Percentiles rank a stretch among this genome's conserved stretches.
Conservation (phyloP, 1,284 basidiomycete genomes). For the Coniophora puteana region DNA sequence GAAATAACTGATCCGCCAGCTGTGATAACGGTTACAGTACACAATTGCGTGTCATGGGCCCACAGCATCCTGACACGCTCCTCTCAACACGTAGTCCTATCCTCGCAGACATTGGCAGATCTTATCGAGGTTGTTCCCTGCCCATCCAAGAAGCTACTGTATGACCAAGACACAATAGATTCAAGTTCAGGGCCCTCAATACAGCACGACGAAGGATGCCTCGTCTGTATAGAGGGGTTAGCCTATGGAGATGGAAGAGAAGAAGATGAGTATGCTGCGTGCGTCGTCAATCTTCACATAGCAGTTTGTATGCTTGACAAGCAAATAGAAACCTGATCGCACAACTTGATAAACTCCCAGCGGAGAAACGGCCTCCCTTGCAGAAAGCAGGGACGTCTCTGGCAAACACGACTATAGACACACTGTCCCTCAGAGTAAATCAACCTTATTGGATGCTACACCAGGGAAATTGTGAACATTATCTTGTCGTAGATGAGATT, state of each 20-base stretch:
- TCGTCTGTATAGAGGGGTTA: constrained; percentile 57
- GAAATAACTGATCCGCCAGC: constrained; percentile 32
- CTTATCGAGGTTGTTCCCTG: constrained; percentile 62
- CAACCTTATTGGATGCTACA: constrained; percentile 81
- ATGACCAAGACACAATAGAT: constrained; percentile 19
- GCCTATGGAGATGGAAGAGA: constrained; percentile 52
- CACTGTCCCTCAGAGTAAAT: constrained; percentile 57
- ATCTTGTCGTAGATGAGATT: constrained; percentile 67
- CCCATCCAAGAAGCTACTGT: constrained; percentile 51
- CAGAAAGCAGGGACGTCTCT: constrained; percentile 43
- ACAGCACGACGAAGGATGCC: constrained; percentile 30
- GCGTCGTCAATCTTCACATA: constrained; percentile 18
- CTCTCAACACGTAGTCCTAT: constrained; percentile 64
- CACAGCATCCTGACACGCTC: constrained; percentile 53
- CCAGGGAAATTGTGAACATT: constrained; percentile 78
- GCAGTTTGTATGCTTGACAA: neutral
- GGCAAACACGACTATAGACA: constrained; percentile 43
- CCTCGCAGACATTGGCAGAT: constrained; percentile 71
- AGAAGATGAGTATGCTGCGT: constrained; percentile 58
- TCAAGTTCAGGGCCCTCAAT: constrained; percentile 13
- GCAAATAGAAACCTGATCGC: constrained; percentile 47
- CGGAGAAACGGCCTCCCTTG: constrained; percentile 29
- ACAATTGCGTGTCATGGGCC: constrained; percentile 59
- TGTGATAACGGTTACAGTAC: constrained; percentile 54
- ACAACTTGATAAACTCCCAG: constrained; percentile 35